Evolutionary conservation across 2,329 filamentous ascomycete species (phyloP), one percentile per base, ranked within the genome.

Genomic region (Neodidymelliopsis sp.): DNA sequence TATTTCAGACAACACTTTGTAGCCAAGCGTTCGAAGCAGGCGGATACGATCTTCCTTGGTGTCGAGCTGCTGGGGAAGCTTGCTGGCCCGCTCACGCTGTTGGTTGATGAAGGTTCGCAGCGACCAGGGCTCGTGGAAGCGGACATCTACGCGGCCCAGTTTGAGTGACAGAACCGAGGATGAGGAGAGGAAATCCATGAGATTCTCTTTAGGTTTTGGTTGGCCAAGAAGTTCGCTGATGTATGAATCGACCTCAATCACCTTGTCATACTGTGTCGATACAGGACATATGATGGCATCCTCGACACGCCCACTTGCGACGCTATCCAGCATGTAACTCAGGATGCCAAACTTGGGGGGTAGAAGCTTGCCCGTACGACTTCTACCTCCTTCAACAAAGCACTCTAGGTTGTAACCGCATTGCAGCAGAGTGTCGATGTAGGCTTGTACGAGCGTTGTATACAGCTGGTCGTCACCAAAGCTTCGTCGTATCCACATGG

Each of bases 241-340:
- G 66, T 99, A 99, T 4, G 91, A 94, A 57, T 71, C 67, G 10
- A 95, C 96, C 73, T 99, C 94, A 51, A 99, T 95, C 46, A 99
- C 94, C 69, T 97, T 99, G 79, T 99, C 94, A 69, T 99, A 99
- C 70, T 99, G 94, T 0, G 92, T 97, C 71, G 90, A 95, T 34
- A 99, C 94, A 0, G 94, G 94, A 62, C 93, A 96, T 41, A 99
- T 91, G 30, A 97, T 89, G 23, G 91, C 87, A 72, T 99, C 94
- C 35, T 95, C 81, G 0, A 96, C 91, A 6, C 92, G 83, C 0
- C 92, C 91, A 0, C 90, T 95, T 5, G 97, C 77, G 11, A 99
- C 81, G 60, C 91, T 95, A 61, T 99, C 94, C 13, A 99, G 77
- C 28, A 97, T 83, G 63, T 97, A 99, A 65, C 85, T 90, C 20